Evolutionary conservation across 768 basidiomycete genomes (phyloP), one percentile per base, ranked within the genome.

Genomic region (Boletus pseudo-olivaceus): DNA sequence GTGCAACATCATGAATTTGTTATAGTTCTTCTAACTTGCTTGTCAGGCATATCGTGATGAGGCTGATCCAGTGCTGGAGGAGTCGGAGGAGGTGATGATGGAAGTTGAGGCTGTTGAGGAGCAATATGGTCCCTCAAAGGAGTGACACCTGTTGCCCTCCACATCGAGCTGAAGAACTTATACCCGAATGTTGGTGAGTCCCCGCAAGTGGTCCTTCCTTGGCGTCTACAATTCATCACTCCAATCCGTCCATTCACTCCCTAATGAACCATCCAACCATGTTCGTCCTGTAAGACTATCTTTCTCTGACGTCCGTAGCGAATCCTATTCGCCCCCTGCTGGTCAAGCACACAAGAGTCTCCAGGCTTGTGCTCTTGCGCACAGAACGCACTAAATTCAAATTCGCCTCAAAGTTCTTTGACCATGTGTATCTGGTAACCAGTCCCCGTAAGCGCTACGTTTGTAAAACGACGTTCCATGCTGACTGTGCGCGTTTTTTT

Each of bases 141-240:
- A n/a, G n/a, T n/a, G n/a, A 99, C 85, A 27, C 97, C 97, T 15
- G 95, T 96, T 40, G 84, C 88, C 50, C 95, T 77, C 97, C 97
- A 99, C 19, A 98, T 78, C 49, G 93, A 87, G 73, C 98, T 99
- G 85, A 99, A 99, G 73, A 98, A 98, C 73, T 98, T 97, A 71
- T 98, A 98, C 75, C 98, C 97, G 69, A 99, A 95, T 51, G 92
- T 96, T 57, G 96, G n/a, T n/a, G n/a, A n/a, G n/a, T n/a, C n/a
- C 97, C 97, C 78, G 79, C 20, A 82, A 82, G 62, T 83, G 82
- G 2, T 78, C 83, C 40, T 76, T 88, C 51, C 88, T 89, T 67
- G 80, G 77, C 10, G 76, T 78, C 7, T 80, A 84, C 59, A 78
- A 71, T 26, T 83, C 81, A 8, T 62, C 62, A 0, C 62, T 78